Evolutionary conservation across 192 early-diverging fungal genomes (phyloP).

Genomic region (Umbelopsis vinacea): DNA sequence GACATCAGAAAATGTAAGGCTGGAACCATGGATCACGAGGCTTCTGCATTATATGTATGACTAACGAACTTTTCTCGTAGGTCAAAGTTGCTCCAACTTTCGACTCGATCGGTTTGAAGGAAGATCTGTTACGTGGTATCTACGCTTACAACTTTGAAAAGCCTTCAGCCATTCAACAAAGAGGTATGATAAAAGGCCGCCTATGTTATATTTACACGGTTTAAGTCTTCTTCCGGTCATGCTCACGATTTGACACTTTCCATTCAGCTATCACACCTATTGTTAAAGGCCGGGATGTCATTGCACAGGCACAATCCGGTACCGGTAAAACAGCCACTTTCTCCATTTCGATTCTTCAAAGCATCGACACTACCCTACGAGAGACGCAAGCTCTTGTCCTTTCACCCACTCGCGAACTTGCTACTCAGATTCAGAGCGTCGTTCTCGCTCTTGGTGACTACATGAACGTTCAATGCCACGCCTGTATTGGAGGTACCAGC

Average conservation of each 20-base stretch:
- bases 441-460: constrained; percentile 94
- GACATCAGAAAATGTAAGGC: constrained; percentile 86
- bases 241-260: background rate
- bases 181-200: constrained; percentile 42
- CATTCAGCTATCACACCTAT: constrained; percentile 87
- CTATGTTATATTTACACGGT: background rate
- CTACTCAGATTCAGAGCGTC: constrained; percentile 98
- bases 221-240: background rate
- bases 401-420: constrained; percentile 97
- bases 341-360: constrained; percentile 98
- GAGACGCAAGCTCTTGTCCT: constrained; percentile 96
- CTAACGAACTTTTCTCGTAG: constrained; percentile 11
- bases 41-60: background rate
- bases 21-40: constrained; percentile 21
- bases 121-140: constrained; percentile 94
- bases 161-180: constrained; percentile 98
- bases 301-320: constrained; percentile 99
- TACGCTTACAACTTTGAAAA: constrained; percentile 99
- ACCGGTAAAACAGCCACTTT: constrained; percentile 99
- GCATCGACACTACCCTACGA: constrained; percentile 75
- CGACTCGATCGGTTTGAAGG: constrained; percentile 96
- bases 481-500: constrained; percentile 97
- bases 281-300: constrained; percentile 95
- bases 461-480: constrained; percentile 93
- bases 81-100: constrained; percentile 74